phyloP scores from a whole-genome alignment of 1,139 yeast genomes.

The Meyerozyma guilliermondii region DNA sequence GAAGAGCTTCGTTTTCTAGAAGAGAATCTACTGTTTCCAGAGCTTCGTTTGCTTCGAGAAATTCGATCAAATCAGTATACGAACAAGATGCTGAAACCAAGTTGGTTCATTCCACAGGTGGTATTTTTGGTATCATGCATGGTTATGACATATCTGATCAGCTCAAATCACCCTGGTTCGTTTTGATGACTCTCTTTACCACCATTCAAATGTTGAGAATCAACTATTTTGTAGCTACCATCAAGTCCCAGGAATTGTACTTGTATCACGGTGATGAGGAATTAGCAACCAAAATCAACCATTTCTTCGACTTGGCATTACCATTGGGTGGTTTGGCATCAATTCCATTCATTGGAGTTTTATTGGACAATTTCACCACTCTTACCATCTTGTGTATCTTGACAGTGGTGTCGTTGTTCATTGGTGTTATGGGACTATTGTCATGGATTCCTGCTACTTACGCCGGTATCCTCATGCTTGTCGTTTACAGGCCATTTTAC shows the following conservation, averaged over 20 bases:
- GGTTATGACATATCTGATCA: constrained; percentile 59
- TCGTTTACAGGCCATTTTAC: constrained; percentile 85
- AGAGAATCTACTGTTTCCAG: constrained; percentile 35
- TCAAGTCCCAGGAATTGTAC: constrained; percentile 71
- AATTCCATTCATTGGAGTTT: constrained; percentile 80
- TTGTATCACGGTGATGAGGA: constrained; percentile 49
- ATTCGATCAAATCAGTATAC: constrained; percentile 48
- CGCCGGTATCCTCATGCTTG: constrained; percentile 63
- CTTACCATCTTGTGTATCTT: constrained; percentile 52
- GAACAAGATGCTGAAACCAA: constrained; percentile 62
- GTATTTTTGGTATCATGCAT: constrained; percentile 83
- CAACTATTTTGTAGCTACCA: constrained; percentile 87
- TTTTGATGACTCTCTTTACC: constrained; percentile 70
- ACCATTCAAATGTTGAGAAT: constrained; percentile 85
- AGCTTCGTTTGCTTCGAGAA: constrained; percentile 26
- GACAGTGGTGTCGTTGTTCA: constrained; percentile 46
- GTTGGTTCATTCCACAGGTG: constrained; percentile 54
- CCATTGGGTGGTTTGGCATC: constrained; percentile 85
- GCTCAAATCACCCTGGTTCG: constrained; percentile 72
- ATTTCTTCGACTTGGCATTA: constrained; percentile 75
- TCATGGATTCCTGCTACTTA: constrained; percentile 50
- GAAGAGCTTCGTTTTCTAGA: constrained; percentile 30
- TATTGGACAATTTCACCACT: constrained; percentile 71
- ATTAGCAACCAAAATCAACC: constrained; percentile 56
- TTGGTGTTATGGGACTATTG: constrained; percentile 66